Evolutionary conservation across 2,329 filamentous ascomycete species (phyloP), one percentile per base, ranked within the genome.

Genomic region (Penicillium decumbens): DNA sequence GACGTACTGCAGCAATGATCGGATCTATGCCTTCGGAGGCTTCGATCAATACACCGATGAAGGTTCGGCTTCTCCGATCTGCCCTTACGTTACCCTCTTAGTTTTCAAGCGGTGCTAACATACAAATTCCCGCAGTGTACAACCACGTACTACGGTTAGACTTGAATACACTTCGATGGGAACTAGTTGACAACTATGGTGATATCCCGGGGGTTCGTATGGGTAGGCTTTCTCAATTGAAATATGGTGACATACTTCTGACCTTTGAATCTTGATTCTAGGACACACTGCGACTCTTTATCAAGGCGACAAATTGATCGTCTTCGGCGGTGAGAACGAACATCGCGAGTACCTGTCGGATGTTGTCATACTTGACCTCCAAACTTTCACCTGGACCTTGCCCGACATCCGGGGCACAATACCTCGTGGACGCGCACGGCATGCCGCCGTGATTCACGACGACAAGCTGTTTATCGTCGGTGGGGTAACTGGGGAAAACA

Each of bases 41-140:
- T 98, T 98, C 65, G 93, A 98, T 67, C 92, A 97, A 71, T 97
- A 95, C 67, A 98, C 93, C 0, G 93, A 98, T 69, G 93, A 98
- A 75, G 88, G 80, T 80, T 55, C 23, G 61, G 9, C 29, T 23
- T 23, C 8, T 8, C 1, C 10, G 4, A 43, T 25, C 10, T 28
- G 8, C 12, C 41, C 29, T 60, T 41, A 25, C 20, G 35, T 27
- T 48, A 30, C 4, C 47, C 18, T 32, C 10, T 6, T 38, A 39
- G 45, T 37, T 32, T 8, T 42, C 10, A 12, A 29, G 28, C 43
- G n/a, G 3, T 3, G 32, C 47, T 59, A 41, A 56, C 41, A 15
- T 15, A 29, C n/a, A 12, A 6, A 12, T 41, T 30, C 37, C 25
- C 23, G 41, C 52, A 81, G 85, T 98, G 15, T 98, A 98, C 74